phyloP scores from a whole-genome alignment of 1,284 basidiomycete genomes.

The Ustilago sp. region DNA sequence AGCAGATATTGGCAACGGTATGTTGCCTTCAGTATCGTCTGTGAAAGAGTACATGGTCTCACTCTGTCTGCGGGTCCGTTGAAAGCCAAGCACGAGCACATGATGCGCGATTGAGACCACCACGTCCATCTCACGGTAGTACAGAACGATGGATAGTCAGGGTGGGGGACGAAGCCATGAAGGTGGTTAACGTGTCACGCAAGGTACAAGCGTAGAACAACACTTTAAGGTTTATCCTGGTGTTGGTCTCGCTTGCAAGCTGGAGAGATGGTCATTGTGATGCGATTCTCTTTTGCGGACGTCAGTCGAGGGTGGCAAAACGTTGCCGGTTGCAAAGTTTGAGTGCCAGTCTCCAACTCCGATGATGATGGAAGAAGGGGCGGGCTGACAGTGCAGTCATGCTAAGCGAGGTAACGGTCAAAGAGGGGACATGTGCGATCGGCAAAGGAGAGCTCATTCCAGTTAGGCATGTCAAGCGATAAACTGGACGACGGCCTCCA shows the following conservation, averaged over 20 bases:
- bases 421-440: slow-evolving; percentile 8
- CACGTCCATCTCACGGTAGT: background rate
- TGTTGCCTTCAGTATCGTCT: background rate
- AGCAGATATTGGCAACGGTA: background rate
- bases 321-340: slow-evolving; percentile 7
- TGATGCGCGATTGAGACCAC: background rate
- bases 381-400: background rate
- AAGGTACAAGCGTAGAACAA: slow-evolving; percentile 9
- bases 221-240: slow-evolving; percentile 3
- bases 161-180: background rate
- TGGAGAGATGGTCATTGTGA: background rate
- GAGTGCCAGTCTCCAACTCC: background rate
- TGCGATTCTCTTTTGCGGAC: background rate
- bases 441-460: slow-evolving; percentile 2
- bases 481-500: background rate
- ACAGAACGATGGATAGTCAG: background rate
- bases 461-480: background rate
- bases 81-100: slow-evolving; percentile 2
- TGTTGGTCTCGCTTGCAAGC: slow-evolving; percentile 29
- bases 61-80: background rate
- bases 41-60: background rate
- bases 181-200: background rate
- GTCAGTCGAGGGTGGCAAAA: slow-evolving; percentile 5
- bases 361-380: slow-evolving; percentile 3
- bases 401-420: slow-evolving; percentile 3